Conservation (phyloP, 2,329 filamentous ascomycete genomes). For the Keithomyces neogunnii region DNA sequence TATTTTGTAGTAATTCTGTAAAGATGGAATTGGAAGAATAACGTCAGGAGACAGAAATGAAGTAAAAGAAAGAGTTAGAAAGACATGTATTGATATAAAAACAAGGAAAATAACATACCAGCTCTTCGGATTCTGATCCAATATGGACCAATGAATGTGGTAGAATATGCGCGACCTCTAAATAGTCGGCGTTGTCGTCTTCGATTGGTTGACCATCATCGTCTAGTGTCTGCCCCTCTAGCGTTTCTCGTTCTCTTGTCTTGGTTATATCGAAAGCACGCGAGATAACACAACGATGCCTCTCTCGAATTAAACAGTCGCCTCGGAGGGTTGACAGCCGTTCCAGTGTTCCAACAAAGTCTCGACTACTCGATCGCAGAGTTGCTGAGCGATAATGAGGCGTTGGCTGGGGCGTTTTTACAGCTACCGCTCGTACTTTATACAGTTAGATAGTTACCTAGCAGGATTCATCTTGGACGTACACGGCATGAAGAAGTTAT, state of each 20-base stretch:
- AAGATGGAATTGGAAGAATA: too few relatives aligned
- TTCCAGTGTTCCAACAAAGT: neutral
- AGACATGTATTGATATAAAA: too few relatives aligned
- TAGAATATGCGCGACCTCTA: slow-evolving; percentile 7
- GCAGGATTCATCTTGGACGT: neutral
- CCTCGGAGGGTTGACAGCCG: neutral
- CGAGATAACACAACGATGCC: neutral
- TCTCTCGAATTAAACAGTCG: neutral
- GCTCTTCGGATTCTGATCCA: neutral
- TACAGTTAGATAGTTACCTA: neutral
- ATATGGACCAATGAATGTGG: slow-evolving; percentile 3
- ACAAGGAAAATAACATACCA: slow-evolving; percentile 2
- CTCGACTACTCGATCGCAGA: neutral
- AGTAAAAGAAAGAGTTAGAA: too few relatives aligned
- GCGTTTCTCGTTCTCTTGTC: slow-evolving; percentile 7
- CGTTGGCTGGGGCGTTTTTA: neutral
- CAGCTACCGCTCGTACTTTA: neutral
- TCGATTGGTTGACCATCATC: neutral
- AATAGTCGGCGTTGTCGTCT: neutral
- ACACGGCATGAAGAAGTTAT: neutral
- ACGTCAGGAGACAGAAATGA: too few relatives aligned
- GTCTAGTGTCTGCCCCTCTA: neutral
- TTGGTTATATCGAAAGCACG: neutral
- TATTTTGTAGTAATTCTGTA: too few relatives aligned
- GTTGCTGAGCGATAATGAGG: neutral